Percentiles rank a stretch among this genome's conserved stretches.
These are phyloP conservation scores for Trapa bicornis DNA, from an alignment of 345 rosid genomes.

Conservation along the genomic window DNA sequence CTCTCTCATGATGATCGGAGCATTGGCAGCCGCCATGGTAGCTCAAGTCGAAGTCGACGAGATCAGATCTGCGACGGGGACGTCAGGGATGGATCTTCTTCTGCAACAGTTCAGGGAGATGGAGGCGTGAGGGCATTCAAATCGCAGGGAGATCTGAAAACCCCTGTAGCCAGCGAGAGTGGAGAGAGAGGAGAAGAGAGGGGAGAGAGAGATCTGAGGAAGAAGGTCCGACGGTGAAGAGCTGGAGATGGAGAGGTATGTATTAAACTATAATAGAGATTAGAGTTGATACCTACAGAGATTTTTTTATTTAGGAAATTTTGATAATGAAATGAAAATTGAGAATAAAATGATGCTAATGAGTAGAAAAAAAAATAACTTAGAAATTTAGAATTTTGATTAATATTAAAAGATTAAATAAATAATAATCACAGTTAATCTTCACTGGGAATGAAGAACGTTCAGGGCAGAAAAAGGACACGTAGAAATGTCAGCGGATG, in stretches of 20 bases:
- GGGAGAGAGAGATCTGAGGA: neutral
- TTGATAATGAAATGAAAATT: too few relatives aligned
- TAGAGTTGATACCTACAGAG: neutral
- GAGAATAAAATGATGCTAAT: too few relatives aligned
- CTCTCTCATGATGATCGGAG: constrained; percentile 45
- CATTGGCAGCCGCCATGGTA: constrained; percentile 50
- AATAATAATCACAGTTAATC: too few relatives aligned
- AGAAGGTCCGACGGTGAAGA: neutral
- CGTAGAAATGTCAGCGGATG: too few relatives aligned
- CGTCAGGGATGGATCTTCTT: neutral
- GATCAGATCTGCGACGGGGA: constrained; percentile 3
- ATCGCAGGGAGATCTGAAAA: constrained; percentile 9
- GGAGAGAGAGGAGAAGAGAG: neutral
- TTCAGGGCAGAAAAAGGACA: too few relatives aligned
- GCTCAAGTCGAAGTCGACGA: constrained; percentile 7
- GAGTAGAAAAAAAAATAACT: too few relatives aligned
- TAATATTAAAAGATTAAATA: too few relatives aligned
- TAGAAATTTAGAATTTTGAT: too few relatives aligned
- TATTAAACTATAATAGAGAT: neutral
- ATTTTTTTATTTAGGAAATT: neutral
- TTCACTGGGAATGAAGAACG: too few relatives aligned
- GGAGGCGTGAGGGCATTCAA: constrained; percentile 2
- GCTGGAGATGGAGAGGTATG: neutral
- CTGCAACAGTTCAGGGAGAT: neutral
- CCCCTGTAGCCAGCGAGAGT: neutral